These are phyloP conservation scores for Diaporthe nobilis DNA, from an alignment of 2,329 filamentous ascomycete genomes.

Conservation along the genomic window DNA sequence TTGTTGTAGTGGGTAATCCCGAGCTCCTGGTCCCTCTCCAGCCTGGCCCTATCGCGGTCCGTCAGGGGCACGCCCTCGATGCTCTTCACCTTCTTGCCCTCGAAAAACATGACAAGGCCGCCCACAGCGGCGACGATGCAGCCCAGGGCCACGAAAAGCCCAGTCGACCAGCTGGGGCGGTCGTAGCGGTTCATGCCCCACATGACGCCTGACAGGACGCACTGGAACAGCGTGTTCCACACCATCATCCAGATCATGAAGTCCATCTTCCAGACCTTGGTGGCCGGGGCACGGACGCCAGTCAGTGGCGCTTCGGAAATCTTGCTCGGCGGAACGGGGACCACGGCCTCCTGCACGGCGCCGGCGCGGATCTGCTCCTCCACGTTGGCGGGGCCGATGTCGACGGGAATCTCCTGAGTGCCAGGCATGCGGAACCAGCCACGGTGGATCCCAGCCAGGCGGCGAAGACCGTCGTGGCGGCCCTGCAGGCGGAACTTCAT, in stretches of 20 bases:
- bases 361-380: constrained; percentile 52
- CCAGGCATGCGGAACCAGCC: constrained; percentile 82
- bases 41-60: constrained; percentile 65
- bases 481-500: constrained; percentile 72
- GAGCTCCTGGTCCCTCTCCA: constrained; percentile 66
- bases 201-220: constrained; percentile 83
- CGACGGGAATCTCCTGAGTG: constrained; percentile 69
- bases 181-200: constrained; percentile 82
- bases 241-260: constrained; percentile 85
- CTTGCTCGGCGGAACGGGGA: constrained; percentile 75
- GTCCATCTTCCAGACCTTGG: constrained; percentile 81
- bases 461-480: constrained; percentile 71
- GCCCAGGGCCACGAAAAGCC: constrained; percentile 82
- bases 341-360: constrained; percentile 56
- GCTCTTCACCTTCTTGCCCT: constrained; percentile 79
- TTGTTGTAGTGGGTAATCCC: constrained; percentile 74
- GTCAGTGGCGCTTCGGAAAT: constrained; percentile 79
- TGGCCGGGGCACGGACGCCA: constrained; percentile 76
- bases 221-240: constrained; percentile 84
- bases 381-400: constrained; percentile 68
- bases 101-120: constrained; percentile 78
- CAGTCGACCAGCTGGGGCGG: constrained; percentile 85
- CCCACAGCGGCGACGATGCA: constrained; percentile 78
- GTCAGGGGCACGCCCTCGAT: constrained; percentile 79
- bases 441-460: constrained; percentile 80